A percentile compares a stretch with the other conserved stretches of the same genome.
phyloP scores from a whole-genome alignment of 257 asterid species.

The Solanum pinnatisectum region DNA sequence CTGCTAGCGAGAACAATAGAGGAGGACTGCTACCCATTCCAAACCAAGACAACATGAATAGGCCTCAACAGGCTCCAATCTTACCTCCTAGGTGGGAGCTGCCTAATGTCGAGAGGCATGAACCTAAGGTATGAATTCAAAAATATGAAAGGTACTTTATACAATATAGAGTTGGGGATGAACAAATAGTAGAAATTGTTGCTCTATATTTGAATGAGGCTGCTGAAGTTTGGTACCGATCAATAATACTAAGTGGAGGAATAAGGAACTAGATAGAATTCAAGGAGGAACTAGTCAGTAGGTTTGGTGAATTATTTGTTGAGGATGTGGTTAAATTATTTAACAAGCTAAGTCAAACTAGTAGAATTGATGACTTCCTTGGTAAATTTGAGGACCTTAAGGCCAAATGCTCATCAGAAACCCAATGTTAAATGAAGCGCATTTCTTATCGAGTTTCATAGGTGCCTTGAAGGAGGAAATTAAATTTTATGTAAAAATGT shows the following conservation, averaged over 20 bases:
- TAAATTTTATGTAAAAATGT: no score
- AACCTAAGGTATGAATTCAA: background rate
- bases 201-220: background rate
- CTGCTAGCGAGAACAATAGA: background rate
- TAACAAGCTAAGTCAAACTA: no score
- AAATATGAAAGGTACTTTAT: background rate
- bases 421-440: no score
- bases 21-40: background rate
- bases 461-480: no score
- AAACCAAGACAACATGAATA: background rate
- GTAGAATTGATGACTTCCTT: no score
- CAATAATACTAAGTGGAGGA: background rate
- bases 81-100: background rate
- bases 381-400: no score
- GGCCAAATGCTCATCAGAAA: no score
- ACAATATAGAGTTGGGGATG: background rate
- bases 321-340: no score
- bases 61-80: background rate
- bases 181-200: background rate
- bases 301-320: no score
- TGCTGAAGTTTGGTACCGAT: background rate
- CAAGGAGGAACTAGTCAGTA: background rate
- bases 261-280: background rate
- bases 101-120: background rate
- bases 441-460: no score